Evolutionary conservation across 2,329 filamentous ascomycete species (phyloP).

Genomic region (Epichloe uncinata): DNA sequence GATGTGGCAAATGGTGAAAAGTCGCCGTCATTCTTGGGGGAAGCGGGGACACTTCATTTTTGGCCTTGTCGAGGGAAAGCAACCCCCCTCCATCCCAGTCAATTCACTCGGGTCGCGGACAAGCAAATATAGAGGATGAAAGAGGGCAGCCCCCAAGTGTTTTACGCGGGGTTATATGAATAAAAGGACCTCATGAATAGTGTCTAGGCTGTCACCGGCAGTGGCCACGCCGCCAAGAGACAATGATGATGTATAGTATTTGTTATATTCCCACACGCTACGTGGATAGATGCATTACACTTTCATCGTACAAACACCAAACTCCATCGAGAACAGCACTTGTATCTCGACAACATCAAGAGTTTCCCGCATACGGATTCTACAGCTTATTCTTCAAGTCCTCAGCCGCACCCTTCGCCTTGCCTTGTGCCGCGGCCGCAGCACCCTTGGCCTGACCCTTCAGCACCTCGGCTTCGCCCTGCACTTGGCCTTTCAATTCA

Average conservation of each 20-base stretch:
- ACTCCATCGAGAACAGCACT: not conserved
- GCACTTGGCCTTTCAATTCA: constrained; percentile 20
- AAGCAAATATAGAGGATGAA: too few species aligned
- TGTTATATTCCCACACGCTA: not conserved
- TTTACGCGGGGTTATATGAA: too few species aligned
- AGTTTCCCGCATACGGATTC: not conserved
- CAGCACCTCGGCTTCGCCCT: constrained; percentile 19
- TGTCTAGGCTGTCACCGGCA: too few species aligned
- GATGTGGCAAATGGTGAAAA: not conserved
- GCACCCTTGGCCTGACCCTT: constrained; percentile 26
- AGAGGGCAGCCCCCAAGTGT: too few species aligned
- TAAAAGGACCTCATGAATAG: too few species aligned
- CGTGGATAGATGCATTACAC: not conserved
- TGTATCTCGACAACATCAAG: not conserved
- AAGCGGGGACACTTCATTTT: too few species aligned
- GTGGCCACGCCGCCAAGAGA: not conserved
- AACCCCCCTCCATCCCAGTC: too few species aligned
- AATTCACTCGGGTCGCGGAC: too few species aligned
- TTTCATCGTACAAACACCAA: not conserved
- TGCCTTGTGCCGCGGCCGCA: constrained; percentile 22
- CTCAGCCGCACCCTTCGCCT: constrained; percentile 27
- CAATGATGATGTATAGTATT: not conserved
- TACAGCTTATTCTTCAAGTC: constrained; percentile 14
- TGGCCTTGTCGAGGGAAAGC: too few species aligned
- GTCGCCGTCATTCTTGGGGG: too few species aligned